These are phyloP conservation scores for Eimeria praecox DNA, from an alignment of 169 alveolate species.

Conservation along the genomic window DNA sequence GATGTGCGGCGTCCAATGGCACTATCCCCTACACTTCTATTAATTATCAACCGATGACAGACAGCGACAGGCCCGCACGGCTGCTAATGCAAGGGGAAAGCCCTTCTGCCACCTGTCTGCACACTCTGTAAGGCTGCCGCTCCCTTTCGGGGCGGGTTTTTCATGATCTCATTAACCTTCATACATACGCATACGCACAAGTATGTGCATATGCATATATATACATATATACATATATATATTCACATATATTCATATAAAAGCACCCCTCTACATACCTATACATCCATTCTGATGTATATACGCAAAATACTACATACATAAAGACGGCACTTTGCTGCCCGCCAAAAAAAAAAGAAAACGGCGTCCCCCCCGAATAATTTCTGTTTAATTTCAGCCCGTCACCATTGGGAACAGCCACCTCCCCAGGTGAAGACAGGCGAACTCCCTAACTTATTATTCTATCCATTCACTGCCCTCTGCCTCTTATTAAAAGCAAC, in stretches of 20 bases:
- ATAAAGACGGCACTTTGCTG: neutral
- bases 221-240: neutral
- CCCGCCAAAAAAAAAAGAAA: neutral
- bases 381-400: neutral
- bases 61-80: neutral
- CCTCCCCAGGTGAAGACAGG: neutral
- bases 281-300: neutral
- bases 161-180: neutral
- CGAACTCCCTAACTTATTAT: neutral
- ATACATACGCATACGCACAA: neutral
- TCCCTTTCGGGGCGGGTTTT: neutral
- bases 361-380: neutral
- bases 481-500: neutral
- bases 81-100: neutral
- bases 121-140: neutral
- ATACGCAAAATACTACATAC: neutral
- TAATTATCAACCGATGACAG: neutral
- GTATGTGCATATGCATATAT: neutral
- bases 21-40: neutral
- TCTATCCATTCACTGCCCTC: no score
- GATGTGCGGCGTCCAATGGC: neutral
- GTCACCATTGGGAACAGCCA: neutral
- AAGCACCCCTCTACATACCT: neutral
- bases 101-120: neutral
- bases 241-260: neutral